These are phyloP conservation scores for Quercus cerris DNA, from an alignment of 306 rosid genomes.

Conservation along the genomic window DNA sequence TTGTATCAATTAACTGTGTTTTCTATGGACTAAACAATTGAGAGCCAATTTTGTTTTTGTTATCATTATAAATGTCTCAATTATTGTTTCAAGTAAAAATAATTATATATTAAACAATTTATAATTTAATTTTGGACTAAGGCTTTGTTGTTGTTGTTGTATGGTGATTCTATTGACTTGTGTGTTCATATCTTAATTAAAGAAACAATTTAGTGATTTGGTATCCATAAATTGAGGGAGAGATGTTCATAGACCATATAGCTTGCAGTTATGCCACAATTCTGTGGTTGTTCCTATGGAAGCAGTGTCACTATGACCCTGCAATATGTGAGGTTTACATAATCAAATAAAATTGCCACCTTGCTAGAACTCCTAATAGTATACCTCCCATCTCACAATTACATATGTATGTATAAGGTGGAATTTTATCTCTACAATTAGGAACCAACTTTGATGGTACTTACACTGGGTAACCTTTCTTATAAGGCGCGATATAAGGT, in stretches of 20 bases:
- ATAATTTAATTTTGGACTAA: background rate
- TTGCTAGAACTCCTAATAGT: background rate
- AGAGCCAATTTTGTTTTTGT: background rate
- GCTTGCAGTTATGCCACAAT: slow-evolving; percentile 4
- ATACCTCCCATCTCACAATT: background rate
- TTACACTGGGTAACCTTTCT: background rate
- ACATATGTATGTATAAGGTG: background rate
- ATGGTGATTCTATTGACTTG: background rate
- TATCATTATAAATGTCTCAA: background rate
- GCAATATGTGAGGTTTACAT: background rate
- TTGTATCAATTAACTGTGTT: background rate
- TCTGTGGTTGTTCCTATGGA: background rate
- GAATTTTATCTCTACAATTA: background rate
- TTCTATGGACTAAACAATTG: background rate
- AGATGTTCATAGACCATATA: slow-evolving; percentile 7
- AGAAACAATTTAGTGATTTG: background rate
- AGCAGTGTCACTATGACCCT: slow-evolving; percentile 4
- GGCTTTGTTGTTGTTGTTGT: background rate
- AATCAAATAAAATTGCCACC: background rate
- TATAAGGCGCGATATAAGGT: background rate
- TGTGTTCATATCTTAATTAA: background rate
- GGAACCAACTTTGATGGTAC: background rate
- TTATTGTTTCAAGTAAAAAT: background rate
- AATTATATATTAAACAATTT: background rate
- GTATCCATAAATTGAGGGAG: background rate